Base-by-base conservation (phyloP, 352 stramenopile species). In the Pythium coloratum region DNA sequence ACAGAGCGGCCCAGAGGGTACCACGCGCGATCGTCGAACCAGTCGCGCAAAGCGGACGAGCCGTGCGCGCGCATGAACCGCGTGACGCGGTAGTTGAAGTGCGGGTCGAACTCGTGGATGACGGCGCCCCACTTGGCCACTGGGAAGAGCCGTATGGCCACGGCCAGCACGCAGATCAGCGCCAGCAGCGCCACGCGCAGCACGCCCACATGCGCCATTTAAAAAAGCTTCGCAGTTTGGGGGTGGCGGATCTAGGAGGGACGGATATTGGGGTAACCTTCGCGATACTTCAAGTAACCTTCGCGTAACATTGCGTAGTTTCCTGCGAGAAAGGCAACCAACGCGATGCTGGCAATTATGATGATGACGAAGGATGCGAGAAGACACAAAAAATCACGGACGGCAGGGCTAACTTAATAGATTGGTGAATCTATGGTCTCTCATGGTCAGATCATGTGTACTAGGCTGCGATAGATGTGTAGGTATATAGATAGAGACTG, bases 21-120 rank as follows among this genome's bases (percentile, higher is more conserved):
- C 95, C 95, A 98, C 16, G 87, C 79, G 73, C 87, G 96, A 78
- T 99, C 92, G 76, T 99, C 98, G 68, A 99, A 99, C 98, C 98
- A 99, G 63, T 98, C 84, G 59, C 98, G 86, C 67, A 99, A 98
- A 56, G 96, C 93, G 46, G 96, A 82, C 34, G 86, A 79, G 33
- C 97, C 97, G 58, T 98, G 72, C 33, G 96, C 81, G 42, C 84
- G 79, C 14, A 99, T 80, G 55, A 97, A 96, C 80, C 99, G 98
- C 55, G 97, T 99, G 28, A 98, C 97, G 62, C 97, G 91, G 84
- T 97, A 99, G 76, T 99, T 99, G 77, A 99, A 99, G 72, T 99
- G 98, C 38, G 98, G 90, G 56, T 97, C 89, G 67, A 93, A 97
- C 76, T 97, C 90, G 56, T 97, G 88, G 71, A 97, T 98, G 46